Evolutionary conservation across 2,329 filamentous ascomycete genomes (phyloP), one percentile per base, ranked within the genome.

Genomic region (Colletotrichum spinosum): DNA sequence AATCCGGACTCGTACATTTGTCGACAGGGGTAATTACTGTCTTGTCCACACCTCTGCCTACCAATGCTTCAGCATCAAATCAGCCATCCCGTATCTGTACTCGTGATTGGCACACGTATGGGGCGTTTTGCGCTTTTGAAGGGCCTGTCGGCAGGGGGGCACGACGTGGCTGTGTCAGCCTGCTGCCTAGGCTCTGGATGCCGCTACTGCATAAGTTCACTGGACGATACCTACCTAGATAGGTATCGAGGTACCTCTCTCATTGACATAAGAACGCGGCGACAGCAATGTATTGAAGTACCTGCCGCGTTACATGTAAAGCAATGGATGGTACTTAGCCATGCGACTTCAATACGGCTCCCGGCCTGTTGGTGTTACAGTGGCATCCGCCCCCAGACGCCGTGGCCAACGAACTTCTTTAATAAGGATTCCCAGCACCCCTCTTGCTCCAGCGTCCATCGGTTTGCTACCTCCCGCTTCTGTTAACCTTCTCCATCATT

Each of bases 81-180:
- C 25, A 25, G 25, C 25, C 25, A 25, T 25, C 25, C 25, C 25
- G 25, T 25, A 25, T 5, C 25, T 25, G 25, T 25, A 25, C 25
- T 25, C 25, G 25, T 25, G 25, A 25, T 25, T 25, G 25, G 25
- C 25, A 25, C 42, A n/a, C n/a, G 12, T 49, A 17, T 33, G 25
- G 46, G 46, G 46, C 46, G 46, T 12, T 12, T 35, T 11, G 6
- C 9, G 46, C 8, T 6, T 33, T n/a, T 38, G 41, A 53, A 51
- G 46, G 51, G 52, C 62, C 41, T 56, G 52, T 53, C 35, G 45
- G 45, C 25, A 13, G 35, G 37, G 50, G 38, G 15, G 48, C 38
- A 44, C 35, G 15, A 39, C 11, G 63, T 66, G 63, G 63, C 63
- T 66, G 63, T 63, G 63, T 45, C 62, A 39, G 51, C 62, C 63